Evolutionary conservation across 2,329 filamentous ascomycete species (phyloP).

Genomic region (Hypoxylon sp.): DNA sequence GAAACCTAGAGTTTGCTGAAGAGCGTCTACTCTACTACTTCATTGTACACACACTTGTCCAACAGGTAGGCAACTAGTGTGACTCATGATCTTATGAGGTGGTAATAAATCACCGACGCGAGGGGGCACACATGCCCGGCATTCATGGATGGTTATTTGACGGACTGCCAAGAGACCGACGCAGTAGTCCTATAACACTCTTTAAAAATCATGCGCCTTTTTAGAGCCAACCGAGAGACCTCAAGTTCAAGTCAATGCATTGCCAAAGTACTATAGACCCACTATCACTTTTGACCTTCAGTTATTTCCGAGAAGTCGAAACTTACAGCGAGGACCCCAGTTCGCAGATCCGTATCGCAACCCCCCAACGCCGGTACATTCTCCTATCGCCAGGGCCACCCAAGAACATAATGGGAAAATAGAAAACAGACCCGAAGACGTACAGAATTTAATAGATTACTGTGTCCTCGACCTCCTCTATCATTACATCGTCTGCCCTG

Average conservation of each 20-base stretch:
- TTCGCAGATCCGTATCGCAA: slow-evolving; percentile 19
- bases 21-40: background rate
- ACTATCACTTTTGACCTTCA: slow-evolving; percentile 21
- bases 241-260: slow-evolving; percentile 11
- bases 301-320: slow-evolving; percentile 34
- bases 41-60: background rate
- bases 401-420: slow-evolving; percentile 25
- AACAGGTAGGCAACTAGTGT: slow-evolving; percentile 1
- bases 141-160: slow-evolving; percentile 5
- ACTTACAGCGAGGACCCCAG: slow-evolving; percentile 31
- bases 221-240: slow-evolving; percentile 8
- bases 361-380: slow-evolving; percentile 27
- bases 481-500: slow-evolving; percentile 82
- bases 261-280: slow-evolving; percentile 12
- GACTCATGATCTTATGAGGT: background rate
- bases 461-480: slow-evolving; percentile 89
- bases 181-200: background rate
- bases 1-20: background rate
- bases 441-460: slow-evolving; percentile 79
- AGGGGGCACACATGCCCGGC: background rate
- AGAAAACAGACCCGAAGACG: slow-evolving; percentile 6
- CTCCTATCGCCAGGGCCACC: slow-evolving; percentile 12
- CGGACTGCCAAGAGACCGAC: background rate
- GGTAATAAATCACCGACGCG: slow-evolving; percentile 1
- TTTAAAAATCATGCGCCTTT: slow-evolving; percentile 1